Evolutionary conservation across 768 basidiomycete genomes (phyloP).

Genomic region (Sarcomyxa edulis): DNA sequence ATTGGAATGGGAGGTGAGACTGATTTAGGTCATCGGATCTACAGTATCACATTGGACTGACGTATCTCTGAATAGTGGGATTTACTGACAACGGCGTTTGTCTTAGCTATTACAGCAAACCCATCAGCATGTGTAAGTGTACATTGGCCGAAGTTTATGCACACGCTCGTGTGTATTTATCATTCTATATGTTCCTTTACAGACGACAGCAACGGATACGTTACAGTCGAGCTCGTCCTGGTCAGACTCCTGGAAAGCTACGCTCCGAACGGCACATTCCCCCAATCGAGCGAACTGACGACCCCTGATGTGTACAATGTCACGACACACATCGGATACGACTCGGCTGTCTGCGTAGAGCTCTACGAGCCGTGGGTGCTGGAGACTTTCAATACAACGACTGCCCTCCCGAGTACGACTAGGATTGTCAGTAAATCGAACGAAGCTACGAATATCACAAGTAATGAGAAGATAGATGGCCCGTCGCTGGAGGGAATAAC

Average conservation of each 20-base stretch:
- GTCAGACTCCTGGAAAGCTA: conserved; percentile 17
- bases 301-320: conserved; percentile 6
- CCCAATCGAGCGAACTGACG: conserved; percentile 6
- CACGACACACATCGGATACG: conserved; percentile 9
- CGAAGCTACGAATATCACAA: conserved; percentile 15
- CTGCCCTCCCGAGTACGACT: conserved; percentile 22
- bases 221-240: conserved; percentile 16
- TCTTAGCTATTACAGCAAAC: conserved; percentile 18
- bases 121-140: conserved; percentile 13
- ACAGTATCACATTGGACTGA: neutral
- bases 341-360: conserved; percentile 13
- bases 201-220: conserved; percentile 12
- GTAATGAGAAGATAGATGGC: conserved; percentile 17
- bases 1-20: conserved; percentile 19
- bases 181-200: too few relatives aligned
- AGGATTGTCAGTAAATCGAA: conserved; percentile 26
- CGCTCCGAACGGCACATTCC: conserved; percentile 16
- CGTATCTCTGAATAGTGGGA: conserved; percentile 14
- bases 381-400: conserved; percentile 16
- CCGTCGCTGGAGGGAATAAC: conserved; percentile 14
- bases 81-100: conserved; percentile 31
- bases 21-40: neutral
- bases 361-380: conserved; percentile 11
- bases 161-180: too few relatives aligned
- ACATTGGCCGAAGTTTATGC: too few relatives aligned